phyloP scores from a whole-genome alignment of 768 basidiomycete genomes.

The Boletus insuetus region DNA sequence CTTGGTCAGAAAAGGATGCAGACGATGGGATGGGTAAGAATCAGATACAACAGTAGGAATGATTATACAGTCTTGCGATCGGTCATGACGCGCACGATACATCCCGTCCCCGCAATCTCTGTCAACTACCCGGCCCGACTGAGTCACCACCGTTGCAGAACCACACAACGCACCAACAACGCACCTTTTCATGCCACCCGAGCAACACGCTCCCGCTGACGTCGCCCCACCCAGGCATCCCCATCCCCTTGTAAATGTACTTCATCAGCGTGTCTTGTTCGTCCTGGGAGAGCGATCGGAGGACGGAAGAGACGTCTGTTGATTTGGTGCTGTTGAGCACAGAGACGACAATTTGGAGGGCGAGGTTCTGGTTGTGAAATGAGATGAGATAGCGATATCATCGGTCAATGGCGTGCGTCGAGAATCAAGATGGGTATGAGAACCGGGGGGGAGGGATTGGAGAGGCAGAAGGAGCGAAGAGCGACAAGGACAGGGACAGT shows the following conservation, averaged over 20 bases:
- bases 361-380: conserved; percentile 53
- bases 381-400: no score
- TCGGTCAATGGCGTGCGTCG: not conserved
- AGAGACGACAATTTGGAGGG: conserved; percentile 75
- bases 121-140: conserved; percentile 58
- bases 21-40: not conserved
- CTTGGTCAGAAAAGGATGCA: not conserved
- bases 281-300: conserved; percentile 70
- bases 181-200: conserved; percentile 96
- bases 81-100: conserved; percentile 86
- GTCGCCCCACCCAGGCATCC: conserved; percentile 55
- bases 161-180: conserved; percentile 16
- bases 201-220: conserved; percentile 61
- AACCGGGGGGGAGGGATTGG: conserved; percentile 8
- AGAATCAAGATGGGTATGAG: not conserved
- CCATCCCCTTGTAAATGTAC: conserved; percentile 98
- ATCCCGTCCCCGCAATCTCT: conserved; percentile 90
- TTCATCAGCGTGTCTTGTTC: conserved; percentile 94
- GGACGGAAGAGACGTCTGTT: conserved; percentile 74
- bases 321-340: conserved; percentile 94
- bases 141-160: not conserved
- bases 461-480: no score
- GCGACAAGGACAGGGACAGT: not conserved
- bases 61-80: conserved; percentile 56
- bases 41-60: not conserved